phyloP scores from a whole-genome alignment of 2,329 filamentous ascomycete species.

The Cordyceps tenuipes region DNA sequence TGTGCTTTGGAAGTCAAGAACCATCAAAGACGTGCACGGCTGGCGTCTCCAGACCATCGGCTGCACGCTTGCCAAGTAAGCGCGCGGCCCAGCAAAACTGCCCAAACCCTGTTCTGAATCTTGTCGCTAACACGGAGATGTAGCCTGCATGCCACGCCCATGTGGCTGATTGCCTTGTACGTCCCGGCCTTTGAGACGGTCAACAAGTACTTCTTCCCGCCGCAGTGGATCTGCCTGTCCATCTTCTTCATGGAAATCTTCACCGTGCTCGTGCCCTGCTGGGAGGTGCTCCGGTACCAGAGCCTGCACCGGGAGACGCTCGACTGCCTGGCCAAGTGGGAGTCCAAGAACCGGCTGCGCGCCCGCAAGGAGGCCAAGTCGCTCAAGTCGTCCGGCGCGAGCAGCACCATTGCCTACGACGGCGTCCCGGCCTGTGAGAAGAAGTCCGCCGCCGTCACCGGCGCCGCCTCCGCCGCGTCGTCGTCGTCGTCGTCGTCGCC shows the following conservation, averaged over 20 bases:
- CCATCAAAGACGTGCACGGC: slow-evolving; percentile 55
- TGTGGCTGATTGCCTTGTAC: slow-evolving; percentile 46
- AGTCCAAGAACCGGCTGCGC: slow-evolving; percentile 26
- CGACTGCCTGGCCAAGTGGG: slow-evolving; percentile 36
- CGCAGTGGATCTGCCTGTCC: slow-evolving; percentile 43
- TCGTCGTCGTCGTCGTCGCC: slow-evolving; percentile 19
- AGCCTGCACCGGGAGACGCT: slow-evolving; percentile 33
- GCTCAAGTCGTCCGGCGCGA: slow-evolving; percentile 12
- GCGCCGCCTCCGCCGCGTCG: slow-evolving; percentile 10
- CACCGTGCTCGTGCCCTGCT: slow-evolving; percentile 54
- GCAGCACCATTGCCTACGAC: slow-evolving; percentile 17
- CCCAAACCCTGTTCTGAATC: too few relatives aligned
- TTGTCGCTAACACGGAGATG: slow-evolving; percentile 6
- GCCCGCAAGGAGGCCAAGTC: slow-evolving; percentile 15
- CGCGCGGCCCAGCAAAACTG: too few relatives aligned
- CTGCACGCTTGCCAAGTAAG: slow-evolving; percentile 36
- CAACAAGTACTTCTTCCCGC: slow-evolving; percentile 41
- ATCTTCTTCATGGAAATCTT: slow-evolving; percentile 53
- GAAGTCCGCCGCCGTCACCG: slow-evolving; percentile 26
- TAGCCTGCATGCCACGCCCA: slow-evolving; percentile 23
- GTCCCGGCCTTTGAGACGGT: slow-evolving; percentile 34
- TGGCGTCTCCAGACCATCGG: slow-evolving; percentile 55
- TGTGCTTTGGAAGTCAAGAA: slow-evolving; percentile 50
- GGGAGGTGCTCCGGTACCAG: slow-evolving; percentile 41
- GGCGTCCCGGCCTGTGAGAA: slow-evolving; percentile 19